Evolutionary conservation across 352 stramenopile genomes (phyloP), one percentile per base, ranked within the genome.

Genomic region (Globisporangium abappressorium): DNA sequence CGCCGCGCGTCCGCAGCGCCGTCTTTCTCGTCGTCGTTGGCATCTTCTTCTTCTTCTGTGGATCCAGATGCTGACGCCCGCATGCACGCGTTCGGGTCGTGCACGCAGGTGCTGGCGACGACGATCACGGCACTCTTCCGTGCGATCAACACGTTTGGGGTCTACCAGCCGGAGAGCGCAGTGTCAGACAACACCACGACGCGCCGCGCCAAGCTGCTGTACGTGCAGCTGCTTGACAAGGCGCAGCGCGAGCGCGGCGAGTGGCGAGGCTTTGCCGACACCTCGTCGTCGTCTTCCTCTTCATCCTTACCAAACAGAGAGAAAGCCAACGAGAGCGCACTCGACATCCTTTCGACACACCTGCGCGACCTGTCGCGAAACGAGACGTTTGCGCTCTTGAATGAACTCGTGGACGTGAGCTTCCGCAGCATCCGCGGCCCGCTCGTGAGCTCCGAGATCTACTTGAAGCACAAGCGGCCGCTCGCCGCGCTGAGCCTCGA

Each of bases 231-330:
- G 20, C 75, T 92, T 7, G 82, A 91, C 63, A 81, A 71, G 22
- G 80, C 83, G 26, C 84, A 92, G 66, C 84, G 83, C 62, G 80
- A 89, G 51, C 73, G 84, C 1, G 84, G 84, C 2, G 84, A 92
- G 68, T 91, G 81, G 82, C 76, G 84, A 46, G 84, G 84, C 18
- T 92, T 92, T 60, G 71, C 36, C 38, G 65, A 62, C 26, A 55
- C 3, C 8, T 20, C 28, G 28, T 30, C 28, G 28, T 30, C 28
- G 28, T 30, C 28, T 1, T 30, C 28, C 3, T 30, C 47, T 0
- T 70, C 66, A 1, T 67, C 51, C 12, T 57, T 3, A 3, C n/a
- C n/a, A 36, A 18, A 34, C n/a, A 36, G 49, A 28, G 53, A 56
- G 38, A 14, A 62, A 26, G 18, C 15, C 18, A 67, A 63, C 26